Conservation (phyloP, 148 eudicot genomes). For the Tetragonia tetragonoides region DNA sequence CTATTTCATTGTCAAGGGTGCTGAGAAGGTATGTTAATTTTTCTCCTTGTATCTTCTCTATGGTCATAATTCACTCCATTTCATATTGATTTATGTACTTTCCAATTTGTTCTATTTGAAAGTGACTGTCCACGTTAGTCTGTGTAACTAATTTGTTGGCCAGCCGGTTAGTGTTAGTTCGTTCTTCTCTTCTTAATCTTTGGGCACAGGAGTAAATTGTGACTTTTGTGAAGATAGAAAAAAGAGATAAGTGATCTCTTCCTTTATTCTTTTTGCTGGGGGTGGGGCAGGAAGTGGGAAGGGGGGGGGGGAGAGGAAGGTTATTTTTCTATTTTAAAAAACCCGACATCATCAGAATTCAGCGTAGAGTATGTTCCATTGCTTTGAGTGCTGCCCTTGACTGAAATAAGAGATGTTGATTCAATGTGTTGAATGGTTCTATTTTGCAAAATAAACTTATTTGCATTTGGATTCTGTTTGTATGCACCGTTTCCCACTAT, state of each 20-base stretch:
- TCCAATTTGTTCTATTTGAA: not conserved
- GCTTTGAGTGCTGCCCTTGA: not conserved
- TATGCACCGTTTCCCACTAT: not conserved
- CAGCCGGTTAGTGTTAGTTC: not conserved
- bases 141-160: not conserved
- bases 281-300: not conserved
- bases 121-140: not conserved
- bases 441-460: constrained; percentile 8
- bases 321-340: not conserved
- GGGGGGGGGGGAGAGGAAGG: not conserved
- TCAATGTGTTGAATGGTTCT: not conserved
- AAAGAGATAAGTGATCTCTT: not conserved
- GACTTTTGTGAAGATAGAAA: not conserved
- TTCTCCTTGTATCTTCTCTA: constrained; percentile 3
- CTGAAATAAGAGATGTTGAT: not conserved
- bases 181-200: not conserved
- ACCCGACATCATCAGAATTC: not conserved
- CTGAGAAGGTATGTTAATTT: constrained; percentile 69
- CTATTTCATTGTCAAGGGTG: constrained; percentile 89
- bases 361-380: too few relatives aligned
- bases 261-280: not conserved
- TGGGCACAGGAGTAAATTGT: not conserved
- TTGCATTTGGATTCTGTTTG: constrained; percentile 6
- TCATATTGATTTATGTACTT: not conserved
- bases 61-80: not conserved